Base-by-base conservation (phyloP, 2,329 filamentous ascomycete genomes). In the Pseudogymnoascus sp. region DNA sequence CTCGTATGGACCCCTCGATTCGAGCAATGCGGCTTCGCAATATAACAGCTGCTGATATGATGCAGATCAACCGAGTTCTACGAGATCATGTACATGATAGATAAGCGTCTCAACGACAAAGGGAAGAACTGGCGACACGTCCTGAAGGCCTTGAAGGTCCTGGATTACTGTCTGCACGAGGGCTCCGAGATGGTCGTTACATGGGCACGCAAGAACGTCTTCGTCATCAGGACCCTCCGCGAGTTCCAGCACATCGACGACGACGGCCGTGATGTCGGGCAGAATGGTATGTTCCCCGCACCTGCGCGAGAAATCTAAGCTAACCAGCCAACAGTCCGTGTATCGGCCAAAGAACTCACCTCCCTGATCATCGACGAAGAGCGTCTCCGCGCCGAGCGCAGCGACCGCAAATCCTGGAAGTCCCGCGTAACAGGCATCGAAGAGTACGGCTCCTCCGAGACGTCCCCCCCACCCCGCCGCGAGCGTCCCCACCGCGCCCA, bases 121-220 rank as follows among this genome's bases (percentile, higher is more conserved):
- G 95, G 95, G 74, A 99, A 97, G 83, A 99, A 99, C 76, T 99
- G 95, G 95, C 88, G 95, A 71, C 95, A 99, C 75, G 95, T 99
- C 11, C 80, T 99, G 65, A 99, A 99, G 78, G 96, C 95, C 44
- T 82, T 99, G 69, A 99, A 99, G 76, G 95, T 99, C 62, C 83
- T 97, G 64, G 95, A 99, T 77, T 99, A 99, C 78, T 97, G 93
- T 78, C 82, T 99, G 64, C 95, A 99, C 75, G 95, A 99, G 76
- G 95, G 95, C 59, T 97, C 93, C 0, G 95, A 97, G 77, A 80
- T 97, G 68, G 91, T 97, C 35, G 95, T 99, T 61, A 97, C 93
- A 4, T 99, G 95, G 95, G 93, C 93, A 67, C 89, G 93, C 72
- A 96, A 97, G 80, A 97, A 96, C 75, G 88, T 97, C 69, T 99